Conservation (phyloP, 305 asterid species). For the Fraxinus platypoda region DNA sequence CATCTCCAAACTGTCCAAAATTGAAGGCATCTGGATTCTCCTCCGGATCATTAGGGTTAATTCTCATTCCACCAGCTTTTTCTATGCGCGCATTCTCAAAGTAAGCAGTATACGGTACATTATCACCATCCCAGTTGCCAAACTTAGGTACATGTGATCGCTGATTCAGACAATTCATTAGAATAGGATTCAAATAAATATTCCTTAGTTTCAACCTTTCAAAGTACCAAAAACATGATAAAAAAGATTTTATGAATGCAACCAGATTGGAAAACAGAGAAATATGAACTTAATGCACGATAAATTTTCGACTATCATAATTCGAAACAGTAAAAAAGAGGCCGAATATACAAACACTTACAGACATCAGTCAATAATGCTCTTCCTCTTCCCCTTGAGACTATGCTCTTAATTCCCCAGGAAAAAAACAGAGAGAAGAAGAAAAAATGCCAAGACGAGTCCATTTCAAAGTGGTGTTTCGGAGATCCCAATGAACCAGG, state of each 20-base stretch:
- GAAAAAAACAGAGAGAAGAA: not conserved
- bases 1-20: constrained; percentile 3
- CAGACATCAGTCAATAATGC: constrained; percentile 31
- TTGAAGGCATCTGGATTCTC: constrained; percentile 72
- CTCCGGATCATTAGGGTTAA: constrained; percentile 81
- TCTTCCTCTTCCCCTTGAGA: constrained; percentile 7
- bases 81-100: constrained; percentile 72
- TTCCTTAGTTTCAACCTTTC: no score
- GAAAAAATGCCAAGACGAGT: not conserved
- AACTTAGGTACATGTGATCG: constrained; percentile 65
- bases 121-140: constrained; percentile 74
- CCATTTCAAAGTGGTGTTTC: constrained; percentile 26
- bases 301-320: not conserved
- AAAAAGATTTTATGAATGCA: not conserved
- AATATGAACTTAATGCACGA: not conserved
- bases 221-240: no score
- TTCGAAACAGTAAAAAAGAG: not conserved
- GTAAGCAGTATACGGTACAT: constrained; percentile 66
- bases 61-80: constrained; percentile 35
- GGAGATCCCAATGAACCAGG: constrained; percentile 42
- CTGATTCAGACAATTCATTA: constrained; percentile 34
- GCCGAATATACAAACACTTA: constrained; percentile 26
- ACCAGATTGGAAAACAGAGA: not conserved
- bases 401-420: not conserved
- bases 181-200: not conserved